A percentile compares a stretch with the other conserved stretches of the same genome.
These are phyloP conservation scores for Simplicillium sp. DNA, from an alignment of 2,329 filamentous ascomycete genomes.

Conservation along the genomic window DNA sequence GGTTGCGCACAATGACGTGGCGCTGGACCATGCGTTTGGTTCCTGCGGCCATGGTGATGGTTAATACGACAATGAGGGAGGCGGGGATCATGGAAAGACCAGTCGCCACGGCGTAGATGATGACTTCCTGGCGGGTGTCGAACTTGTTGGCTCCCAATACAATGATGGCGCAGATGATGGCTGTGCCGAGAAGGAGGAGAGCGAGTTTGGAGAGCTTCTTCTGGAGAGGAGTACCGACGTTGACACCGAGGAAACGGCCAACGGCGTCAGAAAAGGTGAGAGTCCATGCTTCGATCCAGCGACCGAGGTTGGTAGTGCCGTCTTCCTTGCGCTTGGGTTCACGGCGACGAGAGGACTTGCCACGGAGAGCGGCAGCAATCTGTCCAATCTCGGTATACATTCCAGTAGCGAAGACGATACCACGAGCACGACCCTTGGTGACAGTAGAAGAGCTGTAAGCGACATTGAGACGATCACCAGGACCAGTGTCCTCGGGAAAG, in stretches of 20 bases:
- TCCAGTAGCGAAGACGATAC: constrained; percentile 52
- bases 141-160: constrained; percentile 33
- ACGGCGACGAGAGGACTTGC: constrained; percentile 22
- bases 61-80: constrained; percentile 41
- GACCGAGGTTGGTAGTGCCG: constrained; percentile 19
- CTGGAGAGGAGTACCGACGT: constrained; percentile 58
- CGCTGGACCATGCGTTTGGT: constrained; percentile 43
- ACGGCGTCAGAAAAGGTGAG: constrained; percentile 24
- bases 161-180: constrained; percentile 33
- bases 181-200: constrained; percentile 55
- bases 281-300: constrained; percentile 24
- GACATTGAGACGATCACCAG: constrained; percentile 52
- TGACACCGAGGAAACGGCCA: constrained; percentile 37
- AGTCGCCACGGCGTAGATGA: constrained; percentile 35
- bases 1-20: constrained; percentile 42
- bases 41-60: constrained; percentile 50
- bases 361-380: constrained; percentile 41
- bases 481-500: constrained; percentile 29
- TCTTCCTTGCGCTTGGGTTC: constrained; percentile 34
- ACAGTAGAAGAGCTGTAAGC: constrained; percentile 54
- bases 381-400: constrained; percentile 54
- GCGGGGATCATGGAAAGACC: constrained; percentile 41
- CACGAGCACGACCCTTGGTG: constrained; percentile 49
- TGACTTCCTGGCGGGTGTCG: constrained; percentile 25
- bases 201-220: constrained; percentile 62